Conservation (phyloP, 2,329 filamentous ascomycete species). For the Claviceps capensis region DNA sequence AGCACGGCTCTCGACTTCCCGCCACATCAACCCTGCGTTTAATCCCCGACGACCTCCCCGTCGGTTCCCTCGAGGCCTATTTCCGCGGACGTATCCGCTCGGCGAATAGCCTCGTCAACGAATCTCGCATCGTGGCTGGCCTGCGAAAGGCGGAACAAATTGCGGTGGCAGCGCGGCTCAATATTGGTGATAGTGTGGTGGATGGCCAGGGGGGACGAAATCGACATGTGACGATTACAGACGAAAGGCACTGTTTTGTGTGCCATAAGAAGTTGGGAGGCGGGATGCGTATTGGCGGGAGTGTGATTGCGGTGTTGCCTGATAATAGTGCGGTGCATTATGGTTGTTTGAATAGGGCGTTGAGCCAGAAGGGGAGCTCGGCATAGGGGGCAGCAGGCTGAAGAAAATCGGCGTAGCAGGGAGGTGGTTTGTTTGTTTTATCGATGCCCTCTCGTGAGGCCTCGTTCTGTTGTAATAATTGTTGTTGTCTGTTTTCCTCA, state of each 20-base stretch:
- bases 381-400: conserved; percentile 21
- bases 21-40: conserved; percentile 74
- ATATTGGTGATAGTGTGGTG: conserved; percentile 54
- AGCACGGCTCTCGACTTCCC: conserved; percentile 82
- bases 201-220: conserved; percentile 40
- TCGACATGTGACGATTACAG: conserved; percentile 63
- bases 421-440: not conserved
- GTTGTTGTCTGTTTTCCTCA: not conserved
- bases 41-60: conserved; percentile 67
- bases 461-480: not conserved
- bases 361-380: conserved; percentile 21
- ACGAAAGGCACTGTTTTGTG: conserved; percentile 81
- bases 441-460: not conserved
- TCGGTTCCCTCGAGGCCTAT: conserved; percentile 73
- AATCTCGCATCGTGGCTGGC: conserved; percentile 62
- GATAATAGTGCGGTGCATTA: conserved; percentile 75
- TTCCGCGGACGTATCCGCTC: conserved; percentile 82
- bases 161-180: conserved; percentile 57
- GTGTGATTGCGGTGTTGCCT: conserved; percentile 79
- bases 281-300: conserved; percentile 72
- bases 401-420: conserved; percentile 16
- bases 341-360: conserved; percentile 51
- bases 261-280: conserved; percentile 89
- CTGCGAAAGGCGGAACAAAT: conserved; percentile 69
- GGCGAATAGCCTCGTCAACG: conserved; percentile 69